A percentile compares a stretch with the other conserved stretches of the same genome.
Conservation (phyloP, 1,139 yeast species). For the Pichia kudriavzevii region DNA sequence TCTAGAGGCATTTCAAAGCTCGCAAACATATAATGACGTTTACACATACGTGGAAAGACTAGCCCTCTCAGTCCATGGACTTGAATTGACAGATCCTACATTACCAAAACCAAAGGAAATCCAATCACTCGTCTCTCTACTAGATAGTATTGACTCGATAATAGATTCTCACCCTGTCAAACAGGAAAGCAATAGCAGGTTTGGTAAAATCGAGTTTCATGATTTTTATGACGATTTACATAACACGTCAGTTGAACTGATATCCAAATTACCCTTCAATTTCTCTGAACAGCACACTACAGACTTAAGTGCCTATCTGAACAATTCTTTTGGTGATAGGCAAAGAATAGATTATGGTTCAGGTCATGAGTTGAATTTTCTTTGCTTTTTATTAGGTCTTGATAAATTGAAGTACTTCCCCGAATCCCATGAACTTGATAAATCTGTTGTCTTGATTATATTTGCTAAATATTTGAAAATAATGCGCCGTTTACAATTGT, state of each 20-base stretch:
- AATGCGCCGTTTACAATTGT: conserved; percentile 43
- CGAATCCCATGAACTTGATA: conserved; percentile 33
- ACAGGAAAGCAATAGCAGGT: conserved; percentile 63
- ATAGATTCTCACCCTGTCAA: conserved; percentile 60
- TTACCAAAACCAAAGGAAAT: conserved; percentile 29
- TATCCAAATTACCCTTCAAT: conserved; percentile 12
- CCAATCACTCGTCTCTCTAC: conserved; percentile 31
- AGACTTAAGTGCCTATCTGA: conserved; percentile 22
- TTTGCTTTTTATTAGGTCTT: conserved; percentile 50
- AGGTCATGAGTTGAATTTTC: conserved; percentile 88
- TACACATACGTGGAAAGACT: conserved; percentile 49
- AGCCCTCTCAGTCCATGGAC: conserved; percentile 64
- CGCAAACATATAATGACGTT: conserved; percentile 44
- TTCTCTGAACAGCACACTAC: conserved; percentile 13
- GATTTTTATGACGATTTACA: conserved; percentile 75
- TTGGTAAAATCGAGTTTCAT: conserved; percentile 85
- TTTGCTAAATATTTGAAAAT: conserved; percentile 53
- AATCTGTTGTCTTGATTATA: conserved; percentile 51
- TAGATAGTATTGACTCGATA: conserved; percentile 39
- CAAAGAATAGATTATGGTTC: conserved; percentile 92
- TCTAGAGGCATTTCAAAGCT: conserved; percentile 51
- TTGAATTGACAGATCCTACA: conserved; percentile 41
- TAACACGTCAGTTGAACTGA: conserved; percentile 26
- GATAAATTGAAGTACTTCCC: conserved; percentile 21
- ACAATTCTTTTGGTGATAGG: conserved; percentile 67